Evolutionary conservation across 306 rosid species (phyloP).

Genomic region (Vicia villosa): DNA sequence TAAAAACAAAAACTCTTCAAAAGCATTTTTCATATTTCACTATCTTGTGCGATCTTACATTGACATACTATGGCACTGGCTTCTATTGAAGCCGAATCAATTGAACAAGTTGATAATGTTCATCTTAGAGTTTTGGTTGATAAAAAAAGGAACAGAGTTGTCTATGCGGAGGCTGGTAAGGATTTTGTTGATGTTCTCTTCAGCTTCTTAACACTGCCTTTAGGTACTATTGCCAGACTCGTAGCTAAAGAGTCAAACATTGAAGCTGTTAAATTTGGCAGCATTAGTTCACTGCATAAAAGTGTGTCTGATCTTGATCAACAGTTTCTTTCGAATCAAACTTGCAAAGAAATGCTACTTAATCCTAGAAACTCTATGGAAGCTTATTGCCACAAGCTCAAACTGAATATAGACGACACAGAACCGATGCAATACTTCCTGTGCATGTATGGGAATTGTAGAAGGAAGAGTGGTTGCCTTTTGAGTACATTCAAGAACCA

Average conservation of each 20-base stretch:
- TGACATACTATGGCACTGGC: not conserved
- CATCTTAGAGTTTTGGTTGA: not conserved
- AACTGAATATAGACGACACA: not conserved
- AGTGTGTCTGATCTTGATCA: no score
- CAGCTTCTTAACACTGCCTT: not conserved
- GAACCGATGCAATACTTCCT: not conserved
- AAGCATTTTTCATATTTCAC: not conserved
- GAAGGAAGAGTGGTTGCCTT: not conserved
- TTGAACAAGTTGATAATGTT: no score
- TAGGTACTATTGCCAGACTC: not conserved
- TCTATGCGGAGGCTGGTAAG: not conserved
- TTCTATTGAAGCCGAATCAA: not conserved
- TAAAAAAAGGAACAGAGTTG: not conserved
- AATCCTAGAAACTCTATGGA: not conserved
- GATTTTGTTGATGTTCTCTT: not conserved
- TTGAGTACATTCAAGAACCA: not conserved
- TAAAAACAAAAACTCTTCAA: no score
- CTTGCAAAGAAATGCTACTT: no score
- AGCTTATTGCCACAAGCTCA: not conserved
- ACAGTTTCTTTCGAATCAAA: no score
- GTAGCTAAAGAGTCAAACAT: not conserved
- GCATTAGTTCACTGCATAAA: not conserved
- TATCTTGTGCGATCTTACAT: not conserved
- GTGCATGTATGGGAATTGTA: not conserved
- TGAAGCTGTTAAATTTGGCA: not conserved